phyloP scores from a whole-genome alignment of 1,139 yeast genomes.

The Taphrina deformans region DNA sequence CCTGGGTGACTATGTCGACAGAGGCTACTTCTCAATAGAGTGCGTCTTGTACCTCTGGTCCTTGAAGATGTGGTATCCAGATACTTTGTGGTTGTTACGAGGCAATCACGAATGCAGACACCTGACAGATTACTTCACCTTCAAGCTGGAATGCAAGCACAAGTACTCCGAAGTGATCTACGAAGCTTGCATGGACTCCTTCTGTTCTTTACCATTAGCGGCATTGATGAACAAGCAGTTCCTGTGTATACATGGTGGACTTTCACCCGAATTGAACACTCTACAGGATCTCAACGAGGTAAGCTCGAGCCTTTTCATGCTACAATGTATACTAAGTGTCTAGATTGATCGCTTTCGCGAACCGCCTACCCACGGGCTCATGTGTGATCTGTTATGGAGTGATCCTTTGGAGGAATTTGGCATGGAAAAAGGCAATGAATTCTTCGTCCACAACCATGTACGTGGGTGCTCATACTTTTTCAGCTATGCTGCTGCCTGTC shows the following conservation, averaged over 20 bases:
- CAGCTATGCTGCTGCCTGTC: slow-evolving; percentile 80
- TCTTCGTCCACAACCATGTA: slow-evolving; percentile 68
- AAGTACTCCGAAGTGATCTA: slow-evolving; percentile 71
- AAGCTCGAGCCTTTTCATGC: neutral
- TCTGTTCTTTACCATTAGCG: slow-evolving; percentile 86
- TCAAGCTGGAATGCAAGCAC: slow-evolving; percentile 84
- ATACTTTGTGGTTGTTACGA: slow-evolving; percentile 75
- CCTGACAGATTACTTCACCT: slow-evolving; percentile 90
- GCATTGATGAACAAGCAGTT: slow-evolving; percentile 94
- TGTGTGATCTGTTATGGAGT: slow-evolving; percentile 96
- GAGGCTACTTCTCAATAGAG: slow-evolving; percentile 91
- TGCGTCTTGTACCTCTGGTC: slow-evolving; percentile 79
- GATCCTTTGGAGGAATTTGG: slow-evolving; percentile 93
- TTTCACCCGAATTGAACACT: slow-evolving; percentile 76
- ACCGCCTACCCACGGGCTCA: slow-evolving; percentile 89
- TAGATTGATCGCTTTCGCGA: slow-evolving; percentile 71
- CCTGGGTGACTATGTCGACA: slow-evolving; percentile 92
- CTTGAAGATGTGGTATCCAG: slow-evolving; percentile 74
- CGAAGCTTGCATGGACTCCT: slow-evolving; percentile 73
- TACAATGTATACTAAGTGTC: neutral
- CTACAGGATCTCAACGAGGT: slow-evolving; percentile 59
- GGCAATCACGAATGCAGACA: slow-evolving; percentile 97
- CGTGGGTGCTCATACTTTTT: slow-evolving; percentile 93
- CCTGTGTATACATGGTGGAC: slow-evolving; percentile 96
- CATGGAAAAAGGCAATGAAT: slow-evolving; percentile 58